These are phyloP conservation scores for Saraca asoca DNA, from an alignment of 331 rosid species.

Conservation along the genomic window DNA sequence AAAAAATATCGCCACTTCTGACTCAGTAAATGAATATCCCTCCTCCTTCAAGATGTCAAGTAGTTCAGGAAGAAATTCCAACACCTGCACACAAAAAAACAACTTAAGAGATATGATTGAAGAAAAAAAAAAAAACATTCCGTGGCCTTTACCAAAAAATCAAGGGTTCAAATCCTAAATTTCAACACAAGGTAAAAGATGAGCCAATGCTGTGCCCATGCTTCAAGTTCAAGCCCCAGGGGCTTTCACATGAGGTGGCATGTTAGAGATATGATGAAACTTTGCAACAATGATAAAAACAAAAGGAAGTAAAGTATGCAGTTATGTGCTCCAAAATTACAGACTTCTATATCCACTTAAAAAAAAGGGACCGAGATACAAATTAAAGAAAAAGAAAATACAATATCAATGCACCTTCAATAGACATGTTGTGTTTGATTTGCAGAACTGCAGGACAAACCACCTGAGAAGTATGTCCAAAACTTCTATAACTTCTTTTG, in stretches of 20 bases:
- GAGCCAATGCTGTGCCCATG: too few species aligned
- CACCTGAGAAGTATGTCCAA: constrained; percentile 90
- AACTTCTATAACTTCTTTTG: constrained; percentile 85
- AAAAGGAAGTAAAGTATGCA: too few species aligned
- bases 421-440: constrained; percentile 94
- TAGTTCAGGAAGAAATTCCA: constrained; percentile 91
- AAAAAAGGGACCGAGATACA: not conserved
- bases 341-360: not conserved
- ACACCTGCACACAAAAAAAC: constrained; percentile 52
- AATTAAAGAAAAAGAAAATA: constrained; percentile 2
- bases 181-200: too few species aligned
- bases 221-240: too few species aligned
- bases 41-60: constrained; percentile 81
- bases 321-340: not conserved
- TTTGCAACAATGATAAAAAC: too few species aligned
- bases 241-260: too few species aligned
- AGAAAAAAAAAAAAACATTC: too few species aligned
- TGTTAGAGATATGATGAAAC: too few species aligned
- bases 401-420: constrained; percentile 65
- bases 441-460: constrained; percentile 96
- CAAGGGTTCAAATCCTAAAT: too few species aligned
- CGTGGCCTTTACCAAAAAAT: too few species aligned
- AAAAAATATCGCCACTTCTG: constrained; percentile 89
- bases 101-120: too few species aligned
- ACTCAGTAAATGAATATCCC: constrained; percentile 75